Base-by-base conservation (phyloP, 2,329 filamentous ascomycete species). In the Metarhizium humberi region DNA sequence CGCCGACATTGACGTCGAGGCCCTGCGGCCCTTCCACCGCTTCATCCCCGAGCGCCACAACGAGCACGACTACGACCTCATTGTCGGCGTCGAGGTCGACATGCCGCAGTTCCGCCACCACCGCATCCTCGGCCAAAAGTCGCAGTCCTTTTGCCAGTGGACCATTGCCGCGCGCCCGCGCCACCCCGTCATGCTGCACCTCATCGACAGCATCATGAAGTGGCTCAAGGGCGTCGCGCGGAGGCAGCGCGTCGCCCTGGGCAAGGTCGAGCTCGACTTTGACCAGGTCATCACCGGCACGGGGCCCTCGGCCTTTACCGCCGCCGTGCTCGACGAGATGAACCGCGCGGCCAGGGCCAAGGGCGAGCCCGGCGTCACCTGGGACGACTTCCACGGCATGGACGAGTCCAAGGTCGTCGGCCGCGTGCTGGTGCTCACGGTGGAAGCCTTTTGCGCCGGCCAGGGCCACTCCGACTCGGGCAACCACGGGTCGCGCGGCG, bases 231-330 rank as follows among this genome's bases (percentile, higher is more conserved):
- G 75, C 0, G 75, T 87, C 3, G 78, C 85, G 2, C 70, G 71
- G 51, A 67, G 81, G 57, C 85, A 89, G 63, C 75, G 75, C 3
- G 79, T 81, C 3, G 67, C 79, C 0, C 76, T 88, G 20, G 73
- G 77, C 2, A 74, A 87, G 2, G 78, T 88, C n/a, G 65, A 80
- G 55, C 76, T 88, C 13, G 82, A 87, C 63, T 88, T 88, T 62
- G 83, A 88, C 63, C 82, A 88, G 61, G 84, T 88, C 57, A 86
- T 89, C 62, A 84, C 78, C 52, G 84, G 85, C n/a, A 89, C 86
- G 1, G 86, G 85, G 0, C 86, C 86, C 0, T 87, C 84, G 0
- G 85, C 85, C 6, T 88, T 88, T 60, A 88, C 85, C 2, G 70
- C 72, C 11, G 85, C 84, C 1, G 78, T 89, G 8, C 68, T 89